Percentiles rank a stretch among this genome's conserved stretches.
Conservation (phyloP, 2,329 filamentous ascomycete genomes). For the Venturia asperata region DNA sequence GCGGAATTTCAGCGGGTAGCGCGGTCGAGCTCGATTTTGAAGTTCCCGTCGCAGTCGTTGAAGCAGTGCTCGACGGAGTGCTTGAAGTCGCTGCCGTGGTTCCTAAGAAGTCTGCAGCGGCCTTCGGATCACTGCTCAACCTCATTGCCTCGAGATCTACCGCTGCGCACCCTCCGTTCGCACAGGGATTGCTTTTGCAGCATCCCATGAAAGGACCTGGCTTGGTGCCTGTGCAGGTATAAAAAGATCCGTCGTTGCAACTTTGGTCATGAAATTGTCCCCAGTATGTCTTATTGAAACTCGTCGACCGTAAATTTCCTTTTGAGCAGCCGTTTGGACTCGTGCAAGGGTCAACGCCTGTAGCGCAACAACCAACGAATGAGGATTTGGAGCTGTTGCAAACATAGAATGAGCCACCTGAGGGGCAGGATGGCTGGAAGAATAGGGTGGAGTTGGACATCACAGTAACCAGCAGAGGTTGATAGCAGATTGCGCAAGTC, state of each 20-base stretch:
- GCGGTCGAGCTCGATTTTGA: not conserved
- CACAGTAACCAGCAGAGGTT: not conserved
- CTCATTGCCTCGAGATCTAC: not conserved
- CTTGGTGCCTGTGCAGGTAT: conserved; percentile 11
- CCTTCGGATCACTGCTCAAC: conserved; percentile 3
- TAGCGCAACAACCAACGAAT: conserved; percentile 13
- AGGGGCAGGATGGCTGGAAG: conserved; percentile 8
- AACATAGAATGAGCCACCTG: conserved; percentile 4
- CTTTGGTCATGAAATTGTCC: conserved; percentile 12
- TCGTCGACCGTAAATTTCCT: not conserved
- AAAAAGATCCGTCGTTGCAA: conserved; percentile 11
- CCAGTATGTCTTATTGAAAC: conserved; percentile 1
- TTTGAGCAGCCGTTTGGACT: not conserved
- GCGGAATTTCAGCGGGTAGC: not conserved
- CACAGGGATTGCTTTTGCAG: conserved; percentile 14
- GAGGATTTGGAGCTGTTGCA: not conserved
- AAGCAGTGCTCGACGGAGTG: not conserved
- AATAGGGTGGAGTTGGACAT: not conserved
- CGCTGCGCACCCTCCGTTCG: not conserved
- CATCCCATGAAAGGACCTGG: conserved; percentile 10
- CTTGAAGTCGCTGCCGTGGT: not conserved
- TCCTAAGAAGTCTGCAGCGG: not conserved
- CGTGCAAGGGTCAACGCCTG: not conserved
- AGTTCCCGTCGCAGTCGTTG: not conserved
- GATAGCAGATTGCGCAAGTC: not conserved